Percentiles rank a stretch among this genome's conserved stretches.
phyloP scores from a whole-genome alignment of 192 early-diverging fungal genomes.

The Dissophora ornata region DNA sequence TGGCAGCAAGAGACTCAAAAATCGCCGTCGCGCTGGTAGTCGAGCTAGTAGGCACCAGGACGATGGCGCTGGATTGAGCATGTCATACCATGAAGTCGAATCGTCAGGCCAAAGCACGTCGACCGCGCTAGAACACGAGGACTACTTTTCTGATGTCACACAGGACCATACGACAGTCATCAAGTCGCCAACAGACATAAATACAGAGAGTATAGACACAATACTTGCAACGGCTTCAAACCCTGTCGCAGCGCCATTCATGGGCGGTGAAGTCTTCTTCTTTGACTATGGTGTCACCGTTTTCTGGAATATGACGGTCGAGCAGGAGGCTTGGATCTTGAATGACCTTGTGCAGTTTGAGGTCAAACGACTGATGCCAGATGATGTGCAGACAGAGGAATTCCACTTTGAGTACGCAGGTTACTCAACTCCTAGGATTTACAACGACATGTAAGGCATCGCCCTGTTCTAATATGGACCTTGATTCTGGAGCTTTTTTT shows the following conservation, averaged over 20 bases:
- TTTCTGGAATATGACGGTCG: constrained; percentile 69
- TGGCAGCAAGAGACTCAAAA: constrained; percentile 34
- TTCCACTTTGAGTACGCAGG: constrained; percentile 86
- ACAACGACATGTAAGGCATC: constrained; percentile 77
- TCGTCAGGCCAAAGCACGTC: background rate
- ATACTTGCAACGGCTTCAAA: constrained; percentile 9
- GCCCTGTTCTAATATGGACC: no score
- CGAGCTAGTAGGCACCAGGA: constrained; percentile 27
- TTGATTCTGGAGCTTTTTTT: background rate
- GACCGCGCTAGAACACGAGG: constrained; percentile 15
- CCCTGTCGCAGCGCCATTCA: constrained; percentile 36
- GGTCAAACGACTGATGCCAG: constrained; percentile 54
- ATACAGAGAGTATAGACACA: constrained; percentile 3
- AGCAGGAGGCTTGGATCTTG: constrained; percentile 62
- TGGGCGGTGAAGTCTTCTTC: constrained; percentile 67
- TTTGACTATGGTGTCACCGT: constrained; percentile 71
- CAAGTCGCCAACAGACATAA: constrained; percentile 4
- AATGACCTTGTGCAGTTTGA: constrained; percentile 58
- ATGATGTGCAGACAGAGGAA: constrained; percentile 77
- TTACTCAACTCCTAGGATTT: constrained; percentile 74
- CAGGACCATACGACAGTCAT: background rate
- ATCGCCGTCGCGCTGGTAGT: constrained; percentile 35
- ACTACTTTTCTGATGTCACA: constrained; percentile 20
- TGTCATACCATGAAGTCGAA: background rate
- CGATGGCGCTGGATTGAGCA: constrained; percentile 7